Evolutionary conservation across 2,329 filamentous ascomycete species (phyloP).

Genomic region (Alternaria angustiovoidea): DNA sequence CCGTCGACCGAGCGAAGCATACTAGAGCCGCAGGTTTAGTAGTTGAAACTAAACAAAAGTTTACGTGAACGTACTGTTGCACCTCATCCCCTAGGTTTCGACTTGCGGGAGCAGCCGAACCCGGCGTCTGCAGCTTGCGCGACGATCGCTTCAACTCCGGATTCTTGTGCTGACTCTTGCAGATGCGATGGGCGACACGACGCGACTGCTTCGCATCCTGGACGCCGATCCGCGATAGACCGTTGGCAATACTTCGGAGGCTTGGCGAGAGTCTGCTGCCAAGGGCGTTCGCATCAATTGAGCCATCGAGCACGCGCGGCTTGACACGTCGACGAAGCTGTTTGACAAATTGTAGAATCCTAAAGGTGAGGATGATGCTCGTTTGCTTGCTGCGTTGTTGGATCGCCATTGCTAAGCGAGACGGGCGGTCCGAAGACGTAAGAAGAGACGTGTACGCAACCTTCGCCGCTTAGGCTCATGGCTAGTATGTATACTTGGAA

Average conservation of each 20-base stretch:
- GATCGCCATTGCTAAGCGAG: conserved; percentile 43
- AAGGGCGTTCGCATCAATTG: conserved; percentile 30
- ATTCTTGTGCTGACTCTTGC: conserved; percentile 19
- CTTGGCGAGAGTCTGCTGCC: conserved; percentile 30
- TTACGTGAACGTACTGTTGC: conserved; percentile 48
- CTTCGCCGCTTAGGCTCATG: conserved; percentile 17
- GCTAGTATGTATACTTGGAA: conserved; percentile 30
- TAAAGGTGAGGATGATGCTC: conserved; percentile 48
- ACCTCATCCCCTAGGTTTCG: conserved; percentile 44
- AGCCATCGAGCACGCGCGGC: conserved; percentile 38
- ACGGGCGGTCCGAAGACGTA: conserved; percentile 27
- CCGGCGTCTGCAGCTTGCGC: conserved; percentile 33
- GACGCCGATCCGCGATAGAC: conserved; percentile 31
- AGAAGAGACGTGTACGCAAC: conserved; percentile 30
- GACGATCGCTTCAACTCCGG: conserved; percentile 24
- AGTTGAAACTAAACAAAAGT: conserved; percentile 43
- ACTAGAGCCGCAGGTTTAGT: conserved; percentile 42
- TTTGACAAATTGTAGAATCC: conserved; percentile 50
- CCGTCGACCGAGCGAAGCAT: conserved; percentile 41
- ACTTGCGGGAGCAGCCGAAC: conserved; percentile 31
- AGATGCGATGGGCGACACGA: conserved; percentile 15
- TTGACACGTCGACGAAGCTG: conserved; percentile 49
- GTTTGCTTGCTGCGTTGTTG: conserved; percentile 34
- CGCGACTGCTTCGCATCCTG: conserved; percentile 33
- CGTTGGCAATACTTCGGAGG: conserved; percentile 40